phyloP scores from a whole-genome alignment of 2,329 filamentous ascomycete species.

The Fusarium sororula region DNA sequence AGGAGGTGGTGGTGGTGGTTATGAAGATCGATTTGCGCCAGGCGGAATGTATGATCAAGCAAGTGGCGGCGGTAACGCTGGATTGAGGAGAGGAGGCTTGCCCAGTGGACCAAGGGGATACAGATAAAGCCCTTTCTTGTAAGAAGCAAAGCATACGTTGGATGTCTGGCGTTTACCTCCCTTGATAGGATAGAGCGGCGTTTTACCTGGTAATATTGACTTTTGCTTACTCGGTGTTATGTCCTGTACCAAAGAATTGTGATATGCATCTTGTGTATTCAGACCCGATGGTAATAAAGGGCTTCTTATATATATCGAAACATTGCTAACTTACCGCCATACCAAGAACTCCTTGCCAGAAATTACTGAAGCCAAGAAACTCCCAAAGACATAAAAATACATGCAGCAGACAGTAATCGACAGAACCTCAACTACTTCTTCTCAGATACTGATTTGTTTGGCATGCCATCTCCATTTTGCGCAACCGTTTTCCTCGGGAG shows the following conservation, averaged over 20 bases:
- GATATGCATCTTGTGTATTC: constrained; percentile 2
- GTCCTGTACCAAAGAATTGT: neutral
- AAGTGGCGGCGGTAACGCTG: constrained; percentile 45
- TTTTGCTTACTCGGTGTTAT: constrained; percentile 9
- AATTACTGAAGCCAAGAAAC: neutral
- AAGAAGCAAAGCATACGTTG: constrained; percentile 4
- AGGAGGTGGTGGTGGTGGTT: constrained; percentile 43
- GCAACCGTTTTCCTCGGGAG: constrained; percentile 51
- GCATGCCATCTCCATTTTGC: constrained; percentile 50
- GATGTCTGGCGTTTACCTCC: constrained; percentile 21
- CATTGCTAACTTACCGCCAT: neutral
- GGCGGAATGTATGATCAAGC: constrained; percentile 55
- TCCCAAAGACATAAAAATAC: constrained; percentile 21
- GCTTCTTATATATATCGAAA: neutral
- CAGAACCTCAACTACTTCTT: neutral
- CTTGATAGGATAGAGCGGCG: constrained; percentile 37
- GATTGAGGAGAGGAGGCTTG: constrained; percentile 51
- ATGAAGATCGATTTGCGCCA: constrained; percentile 58
- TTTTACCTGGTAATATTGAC: constrained; percentile 31
- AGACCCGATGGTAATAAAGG: neutral
- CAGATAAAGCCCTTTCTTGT: constrained; percentile 37
- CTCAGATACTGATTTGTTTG: constrained; percentile 35
- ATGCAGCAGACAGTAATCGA: neutral
- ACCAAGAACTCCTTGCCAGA: constrained; percentile 31
- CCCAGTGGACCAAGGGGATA: constrained; percentile 57